Evolutionary conservation across 2,329 filamentous ascomycete species (phyloP).

Genomic region (Sporothrix brunneoviolacea): DNA sequence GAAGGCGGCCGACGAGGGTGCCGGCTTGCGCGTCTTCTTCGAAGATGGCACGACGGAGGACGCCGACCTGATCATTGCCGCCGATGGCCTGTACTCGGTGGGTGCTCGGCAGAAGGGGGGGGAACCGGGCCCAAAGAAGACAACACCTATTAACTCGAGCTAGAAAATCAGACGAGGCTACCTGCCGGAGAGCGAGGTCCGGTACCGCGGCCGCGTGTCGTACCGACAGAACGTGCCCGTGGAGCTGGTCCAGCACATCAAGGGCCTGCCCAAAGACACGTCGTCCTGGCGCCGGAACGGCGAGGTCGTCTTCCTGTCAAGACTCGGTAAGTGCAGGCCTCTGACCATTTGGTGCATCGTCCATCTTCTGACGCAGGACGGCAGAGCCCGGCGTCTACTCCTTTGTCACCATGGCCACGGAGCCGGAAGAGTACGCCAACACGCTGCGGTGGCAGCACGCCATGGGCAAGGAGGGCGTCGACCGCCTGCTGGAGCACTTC

Average conservation of each 20-base stretch:
- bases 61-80: conserved; percentile 11
- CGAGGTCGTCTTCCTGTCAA: conserved; percentile 13
- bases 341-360: too few species aligned
- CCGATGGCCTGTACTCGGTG: conserved; percentile 14
- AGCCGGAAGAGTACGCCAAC: conserved; percentile 10
- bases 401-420: conserved; percentile 6
- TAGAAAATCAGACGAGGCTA: conserved; percentile 13
- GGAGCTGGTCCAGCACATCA: conserved; percentile 3
- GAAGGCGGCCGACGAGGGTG: not conserved
- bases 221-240: conserved; percentile 12
- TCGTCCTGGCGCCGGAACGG: conserved; percentile 5
- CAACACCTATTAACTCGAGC: too few species aligned
- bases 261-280: conserved; percentile 11
- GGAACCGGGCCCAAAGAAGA: too few species aligned
- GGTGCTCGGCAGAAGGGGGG: too few species aligned
- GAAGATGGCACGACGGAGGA: not conserved
- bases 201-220: conserved; percentile 11
- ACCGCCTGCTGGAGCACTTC: conserved; percentile 7
- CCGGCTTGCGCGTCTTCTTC: conserved; percentile 1
- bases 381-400: conserved; percentile 12
- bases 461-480: conserved; percentile 8
- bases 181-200: conserved; percentile 2
- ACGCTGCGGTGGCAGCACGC: conserved; percentile 13
- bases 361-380: too few species aligned
- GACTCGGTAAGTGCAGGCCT: too few species aligned